Evolutionary conservation across 371 early-diverging fungal species (phyloP).

Genomic region (Saksenaea oblongispora): DNA sequence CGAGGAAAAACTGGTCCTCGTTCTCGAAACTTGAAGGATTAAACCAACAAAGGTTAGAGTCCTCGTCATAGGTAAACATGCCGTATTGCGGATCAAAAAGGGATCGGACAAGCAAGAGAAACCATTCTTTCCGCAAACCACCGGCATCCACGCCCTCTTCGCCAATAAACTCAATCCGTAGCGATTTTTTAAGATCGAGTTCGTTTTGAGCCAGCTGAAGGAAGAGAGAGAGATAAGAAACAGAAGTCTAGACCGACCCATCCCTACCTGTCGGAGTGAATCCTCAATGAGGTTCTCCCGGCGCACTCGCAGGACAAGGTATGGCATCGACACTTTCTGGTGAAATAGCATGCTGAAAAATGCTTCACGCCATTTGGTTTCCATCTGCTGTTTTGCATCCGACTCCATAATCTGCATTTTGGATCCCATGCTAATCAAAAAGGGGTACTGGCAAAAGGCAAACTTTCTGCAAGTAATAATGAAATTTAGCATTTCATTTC

Average conservation of each 20-base stretch:
- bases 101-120: conserved; percentile 85
- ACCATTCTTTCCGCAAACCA: conserved; percentile 96
- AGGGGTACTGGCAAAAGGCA: conserved; percentile 90
- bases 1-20: conserved; percentile 88
- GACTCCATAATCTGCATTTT: conserved; percentile 88
- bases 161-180: conserved; percentile 85
- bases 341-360: conserved; percentile 87
- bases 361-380: conserved; percentile 72
- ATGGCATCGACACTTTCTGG: conserved; percentile 79
- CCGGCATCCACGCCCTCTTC: conserved; percentile 96
- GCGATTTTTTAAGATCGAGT: conserved; percentile 82
- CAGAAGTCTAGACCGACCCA: not conserved
- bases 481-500: not conserved
- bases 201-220: conserved; percentile 64
- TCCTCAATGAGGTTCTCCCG: conserved; percentile 86
- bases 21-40: conserved; percentile 87
- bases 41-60: conserved; percentile 87
- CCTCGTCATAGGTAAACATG: conserved; percentile 75
- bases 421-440: conserved; percentile 80
- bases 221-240: not conserved
- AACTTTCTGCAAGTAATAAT: conserved; percentile 47
- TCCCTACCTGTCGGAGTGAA: conserved; percentile 66
- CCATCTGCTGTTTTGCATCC: conserved; percentile 89
- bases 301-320: conserved; percentile 79
- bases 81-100: conserved; percentile 90